Evolutionary conservation across 2,329 filamentous ascomycete species (phyloP), one percentile per base, ranked within the genome.

Genomic region (Dactylonectria macrodidyma): DNA sequence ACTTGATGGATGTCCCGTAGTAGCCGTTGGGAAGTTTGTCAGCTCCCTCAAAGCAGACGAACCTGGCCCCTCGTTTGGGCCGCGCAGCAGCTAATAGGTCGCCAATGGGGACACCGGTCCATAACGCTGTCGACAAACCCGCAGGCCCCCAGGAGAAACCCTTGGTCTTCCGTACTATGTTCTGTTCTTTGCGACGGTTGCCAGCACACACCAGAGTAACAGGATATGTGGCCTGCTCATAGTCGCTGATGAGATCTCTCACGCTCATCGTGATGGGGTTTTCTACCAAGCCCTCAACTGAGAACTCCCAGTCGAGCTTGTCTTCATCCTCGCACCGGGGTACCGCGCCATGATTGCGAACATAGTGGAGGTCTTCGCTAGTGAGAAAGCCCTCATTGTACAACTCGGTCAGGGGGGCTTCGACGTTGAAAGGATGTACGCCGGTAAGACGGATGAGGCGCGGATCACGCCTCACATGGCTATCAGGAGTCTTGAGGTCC

Each of bases 121-220:
- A 98, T 0, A 97, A 83, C 0, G 94, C 94, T 0, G 94, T 98
- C 0, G 94, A 97, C 6, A 98, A 79, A 26, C 95, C 95, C 4
- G 93, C 95, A 1, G 95, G 86, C 41, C 95, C 95, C 95, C 95
- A 98, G 2, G 94, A 97, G 82, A 98, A 98, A 0, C 95, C 95
- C 75, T 97, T 97, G 1, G 93, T 94, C 80, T 97, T 97, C 16
- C 94, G 88, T 3, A 97, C 93, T 59, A 94, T 86, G 73, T 98
- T 98, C 78, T 97, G 95, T 81, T 98, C 95, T 82, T 97, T 97
- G 36, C 95, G 89, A 66, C 95, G 88, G 79, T 98, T 98, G 1
- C 95, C 95, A 4, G 95, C 95, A 79, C 95, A 98, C 24, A 97
- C 95, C 1, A 98, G 87, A 0, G 95, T 97, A 67, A 98, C 87